Evolutionary conservation across 495 filamentous ascomycete species (phyloP).

Genomic region (Glarea lozoyensis): DNA sequence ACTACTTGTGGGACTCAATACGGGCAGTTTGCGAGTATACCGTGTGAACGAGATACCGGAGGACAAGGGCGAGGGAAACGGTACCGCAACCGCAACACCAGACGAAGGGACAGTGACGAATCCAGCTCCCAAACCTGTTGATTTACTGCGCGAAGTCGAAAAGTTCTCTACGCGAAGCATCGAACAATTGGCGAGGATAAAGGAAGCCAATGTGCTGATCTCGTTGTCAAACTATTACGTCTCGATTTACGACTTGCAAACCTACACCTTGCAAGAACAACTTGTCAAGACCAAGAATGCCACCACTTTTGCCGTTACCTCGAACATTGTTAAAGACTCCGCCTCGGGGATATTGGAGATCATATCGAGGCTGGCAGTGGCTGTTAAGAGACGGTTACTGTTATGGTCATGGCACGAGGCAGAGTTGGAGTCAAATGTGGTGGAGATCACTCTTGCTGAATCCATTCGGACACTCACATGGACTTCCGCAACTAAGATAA

Average conservation of each 20-base stretch:
- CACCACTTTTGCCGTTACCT: slow-evolving; percentile 84
- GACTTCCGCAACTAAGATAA: slow-evolving; percentile 74
- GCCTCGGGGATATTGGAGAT: slow-evolving; percentile 82
- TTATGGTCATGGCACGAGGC: slow-evolving; percentile 95
- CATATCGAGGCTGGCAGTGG: slow-evolving; percentile 81
- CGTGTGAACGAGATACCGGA: slow-evolving; percentile 62
- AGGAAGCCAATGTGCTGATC: slow-evolving; percentile 84
- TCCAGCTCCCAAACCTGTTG: slow-evolving; percentile 51
- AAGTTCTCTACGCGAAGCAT: slow-evolving; percentile 85
- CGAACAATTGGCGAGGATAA: slow-evolving; percentile 89
- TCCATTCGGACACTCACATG: slow-evolving; percentile 79
- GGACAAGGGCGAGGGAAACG: slow-evolving; percentile 11
- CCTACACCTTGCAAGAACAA: slow-evolving; percentile 70
- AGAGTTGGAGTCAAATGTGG: slow-evolving; percentile 64
- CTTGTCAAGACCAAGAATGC: slow-evolving; percentile 77
- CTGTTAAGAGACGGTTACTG: slow-evolving; percentile 80
- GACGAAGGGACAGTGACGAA: slow-evolving; percentile 18
- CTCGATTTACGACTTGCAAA: slow-evolving; percentile 79
- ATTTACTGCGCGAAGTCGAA: slow-evolving; percentile 81
- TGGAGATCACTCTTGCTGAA: slow-evolving; percentile 71
- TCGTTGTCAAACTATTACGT: slow-evolving; percentile 84
- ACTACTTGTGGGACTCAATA: slow-evolving; percentile 83
- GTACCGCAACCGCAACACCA: slow-evolving; percentile 20
- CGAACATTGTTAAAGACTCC: slow-evolving; percentile 85
- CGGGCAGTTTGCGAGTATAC: slow-evolving; percentile 82